Conservation (phyloP, 768 basidiomycete species). For the Phaffia australis region DNA sequence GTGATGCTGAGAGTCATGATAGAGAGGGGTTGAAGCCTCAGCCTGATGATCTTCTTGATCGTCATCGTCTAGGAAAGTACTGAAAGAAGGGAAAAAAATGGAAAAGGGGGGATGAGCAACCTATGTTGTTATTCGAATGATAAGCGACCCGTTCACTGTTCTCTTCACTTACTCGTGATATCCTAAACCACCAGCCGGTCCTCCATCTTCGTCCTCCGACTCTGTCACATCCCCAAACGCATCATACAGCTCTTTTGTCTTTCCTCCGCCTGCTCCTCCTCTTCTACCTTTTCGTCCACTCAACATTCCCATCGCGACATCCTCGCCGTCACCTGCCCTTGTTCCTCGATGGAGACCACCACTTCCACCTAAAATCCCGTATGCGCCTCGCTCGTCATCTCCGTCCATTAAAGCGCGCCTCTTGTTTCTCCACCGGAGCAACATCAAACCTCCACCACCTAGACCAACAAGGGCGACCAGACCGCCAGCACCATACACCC, state of each 20-base stretch:
- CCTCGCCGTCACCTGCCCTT: constrained; percentile 42
- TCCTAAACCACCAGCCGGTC: constrained; percentile 15
- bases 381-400: constrained; percentile 31
- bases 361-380: constrained; percentile 8
- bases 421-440: constrained; percentile 55
- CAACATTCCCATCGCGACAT: constrained; percentile 66
- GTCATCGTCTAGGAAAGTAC: constrained; percentile 24
- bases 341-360: constrained; percentile 44
- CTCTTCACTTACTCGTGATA: constrained; percentile 26
- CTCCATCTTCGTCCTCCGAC: constrained; percentile 50
- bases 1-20: no score
- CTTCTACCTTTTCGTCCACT: constrained; percentile 41
- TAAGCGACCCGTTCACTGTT: no score
- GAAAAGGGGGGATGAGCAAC: background rate
- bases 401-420: constrained; percentile 37
- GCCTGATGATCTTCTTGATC: constrained; percentile 4
- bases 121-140: background rate
- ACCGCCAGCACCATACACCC: constrained; percentile 83
- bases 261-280: constrained; percentile 37
- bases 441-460: constrained; percentile 57
- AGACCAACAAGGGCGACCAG: constrained; percentile 60
- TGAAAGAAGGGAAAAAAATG: background rate
- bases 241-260: constrained; percentile 86
- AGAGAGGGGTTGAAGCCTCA: no score
- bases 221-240: constrained; percentile 78